Base-by-base conservation (phyloP, 164 flowering plant species). In the Annona squamosa region DNA sequence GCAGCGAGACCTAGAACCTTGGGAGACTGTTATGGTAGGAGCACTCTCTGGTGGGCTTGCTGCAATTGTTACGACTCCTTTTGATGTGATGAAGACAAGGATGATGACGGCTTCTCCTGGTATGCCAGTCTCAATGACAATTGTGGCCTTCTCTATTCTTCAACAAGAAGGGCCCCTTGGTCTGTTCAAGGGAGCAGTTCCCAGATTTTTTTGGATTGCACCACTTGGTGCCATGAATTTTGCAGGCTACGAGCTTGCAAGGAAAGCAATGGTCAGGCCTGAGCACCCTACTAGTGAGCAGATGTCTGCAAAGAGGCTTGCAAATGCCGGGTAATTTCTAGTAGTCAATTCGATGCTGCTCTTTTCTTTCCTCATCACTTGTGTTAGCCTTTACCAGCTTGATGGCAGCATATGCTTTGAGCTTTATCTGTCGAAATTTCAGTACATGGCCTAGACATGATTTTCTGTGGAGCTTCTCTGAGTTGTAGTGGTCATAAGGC, bases 191-290 rank as follows among this genome's bases (percentile, higher is more conserved):
- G 99, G 99, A 65, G 98, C 97, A 65, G 79, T 93, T 10, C 99
- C 99, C 12, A 83, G 99, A 77, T 96, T 96, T 80, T 96, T 96
- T 81, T 96, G 99, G 99, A 90, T 96, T 59, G 99, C 99, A 48
- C 99, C 99, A 3, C 83, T 96, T 2, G 99, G 99, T 47, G 99
- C 99, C 72, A 96, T 96, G 97, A 96, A 96, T 75, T 96, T 96
- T 83, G 99, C 99, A 19, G 99, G 99, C 3, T 96, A 96, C 19
- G 99, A 96, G 80, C 89, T 96, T 2, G 93, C 92, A 46, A 87
- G 84, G 86, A 93, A 93, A 79, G 97, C 99, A 61, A 87, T 96
- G 98, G 81, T 72, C 76, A 90, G 87, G 80, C 77, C 72, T 17
- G 91, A 88, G 64, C 88, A 84, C 45, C 37, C 66, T 70, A 62